These are phyloP conservation scores for Magnaporthiopsis incrustans DNA, from an alignment of 2,329 filamentous ascomycete genomes.

Conservation along the genomic window DNA sequence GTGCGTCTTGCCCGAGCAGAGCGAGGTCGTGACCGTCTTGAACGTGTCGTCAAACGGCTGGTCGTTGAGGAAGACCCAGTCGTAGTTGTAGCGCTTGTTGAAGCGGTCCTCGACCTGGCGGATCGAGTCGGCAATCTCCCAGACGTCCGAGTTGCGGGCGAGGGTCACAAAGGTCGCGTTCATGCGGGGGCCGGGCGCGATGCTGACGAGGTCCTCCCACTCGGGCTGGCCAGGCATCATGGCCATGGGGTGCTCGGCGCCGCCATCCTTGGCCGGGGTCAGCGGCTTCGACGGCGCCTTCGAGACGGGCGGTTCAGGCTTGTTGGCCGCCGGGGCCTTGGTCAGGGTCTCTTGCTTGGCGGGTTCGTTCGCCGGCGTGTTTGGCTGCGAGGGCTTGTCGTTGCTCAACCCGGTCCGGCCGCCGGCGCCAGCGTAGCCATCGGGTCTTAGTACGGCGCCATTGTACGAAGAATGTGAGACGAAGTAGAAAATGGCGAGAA, in stretches of 20 bases:
- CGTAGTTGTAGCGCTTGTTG: slow-evolving; percentile 93
- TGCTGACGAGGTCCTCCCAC: slow-evolving; percentile 43
- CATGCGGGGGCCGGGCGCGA: slow-evolving; percentile 64
- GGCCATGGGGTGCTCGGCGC: slow-evolving; percentile 39
- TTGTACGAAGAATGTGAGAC: slow-evolving; percentile 54
- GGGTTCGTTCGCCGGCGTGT: neutral
- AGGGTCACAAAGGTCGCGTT: slow-evolving; percentile 98
- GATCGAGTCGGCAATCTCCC: slow-evolving; percentile 95
- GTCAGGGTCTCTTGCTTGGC: slow-evolving; percentile 2
- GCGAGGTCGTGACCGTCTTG: slow-evolving; percentile 79
- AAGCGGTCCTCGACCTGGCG: slow-evolving; percentile 96
- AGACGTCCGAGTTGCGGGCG: slow-evolving; percentile 85
- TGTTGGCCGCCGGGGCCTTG: slow-evolving; percentile 9
- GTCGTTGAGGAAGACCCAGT: slow-evolving; percentile 99
- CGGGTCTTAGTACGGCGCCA: slow-evolving; percentile 24
- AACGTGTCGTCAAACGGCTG: slow-evolving; percentile 88
- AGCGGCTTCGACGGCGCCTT: slow-evolving; percentile 15
- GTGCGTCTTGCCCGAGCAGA: slow-evolving; percentile 87
- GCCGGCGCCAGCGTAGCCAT: neutral
- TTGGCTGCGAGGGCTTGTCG: slow-evolving; percentile 15
- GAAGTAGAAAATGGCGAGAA: slow-evolving; percentile 72
- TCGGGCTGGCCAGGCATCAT: slow-evolving; percentile 43
- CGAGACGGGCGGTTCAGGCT: slow-evolving; percentile 9
- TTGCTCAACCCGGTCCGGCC: slow-evolving; percentile 12
- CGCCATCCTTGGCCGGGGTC: slow-evolving; percentile 24